These are phyloP conservation scores for Trifolium repens DNA, from an alignment of 306 rosid species.

Conservation along the genomic window DNA sequence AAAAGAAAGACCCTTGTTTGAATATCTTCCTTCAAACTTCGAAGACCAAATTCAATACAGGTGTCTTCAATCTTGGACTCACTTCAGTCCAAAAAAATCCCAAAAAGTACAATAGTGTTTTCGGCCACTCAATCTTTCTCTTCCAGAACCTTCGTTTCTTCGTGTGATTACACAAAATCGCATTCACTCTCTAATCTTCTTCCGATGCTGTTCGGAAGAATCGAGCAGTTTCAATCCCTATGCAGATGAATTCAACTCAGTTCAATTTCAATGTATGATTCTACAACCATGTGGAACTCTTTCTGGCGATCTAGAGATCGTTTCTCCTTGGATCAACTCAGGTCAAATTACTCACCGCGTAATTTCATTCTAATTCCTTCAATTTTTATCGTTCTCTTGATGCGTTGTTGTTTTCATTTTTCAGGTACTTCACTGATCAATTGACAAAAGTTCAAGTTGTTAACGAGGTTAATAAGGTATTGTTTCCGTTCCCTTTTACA, in stretches of 20 bases:
- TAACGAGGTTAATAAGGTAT: conserved; percentile 86
- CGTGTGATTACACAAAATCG: conserved; percentile 1
- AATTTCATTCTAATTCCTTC: conserved; percentile 2
- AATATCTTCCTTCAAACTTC: conserved; percentile 4
- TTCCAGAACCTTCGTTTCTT: conserved; percentile 36
- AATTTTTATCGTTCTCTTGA: neutral
- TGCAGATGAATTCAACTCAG: conserved; percentile 41
- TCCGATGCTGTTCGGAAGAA: conserved; percentile 51
- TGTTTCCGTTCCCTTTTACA: too few relatives aligned
- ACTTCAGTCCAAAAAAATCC: neutral
- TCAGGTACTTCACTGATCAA: conserved; percentile 84
- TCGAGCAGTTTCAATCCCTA: conserved; percentile 47
- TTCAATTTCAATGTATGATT: conserved; percentile 50
- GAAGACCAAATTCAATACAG: neutral
- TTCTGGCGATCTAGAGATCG: conserved; percentile 92
- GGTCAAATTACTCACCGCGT: conserved; percentile 52
- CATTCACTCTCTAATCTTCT: conserved; percentile 12
- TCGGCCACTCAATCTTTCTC: neutral
- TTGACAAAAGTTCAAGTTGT: conserved; percentile 73
- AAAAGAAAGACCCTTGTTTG: neutral
- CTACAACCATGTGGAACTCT: conserved; percentile 80
- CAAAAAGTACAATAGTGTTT: neutral
- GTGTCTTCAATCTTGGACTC: conserved; percentile 2
- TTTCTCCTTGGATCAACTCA: conserved; percentile 84
- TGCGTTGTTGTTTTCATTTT: conserved; percentile 39